Evolutionary conservation across 2,329 filamentous ascomycete genomes (phyloP).

Genomic region (Byssothecium circinans): DNA sequence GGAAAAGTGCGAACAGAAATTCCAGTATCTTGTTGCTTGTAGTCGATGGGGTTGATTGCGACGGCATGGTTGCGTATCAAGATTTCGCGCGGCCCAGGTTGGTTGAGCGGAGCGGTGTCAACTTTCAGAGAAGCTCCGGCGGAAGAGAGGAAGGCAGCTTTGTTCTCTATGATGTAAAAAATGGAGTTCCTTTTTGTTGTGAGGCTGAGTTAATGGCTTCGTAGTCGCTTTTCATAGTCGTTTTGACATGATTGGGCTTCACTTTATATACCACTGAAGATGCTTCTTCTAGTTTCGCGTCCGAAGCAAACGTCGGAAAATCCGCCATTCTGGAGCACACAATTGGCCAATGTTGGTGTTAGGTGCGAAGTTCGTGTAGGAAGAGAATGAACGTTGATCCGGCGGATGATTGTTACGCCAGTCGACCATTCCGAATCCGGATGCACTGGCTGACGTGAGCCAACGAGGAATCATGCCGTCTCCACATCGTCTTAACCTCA

Average conservation of each 20-base stretch:
- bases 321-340: no score
- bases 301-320: no score
- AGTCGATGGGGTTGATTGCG: conserved; percentile 48
- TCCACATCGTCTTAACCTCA: background rate
- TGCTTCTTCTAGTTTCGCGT: no score
- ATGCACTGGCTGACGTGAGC: conserved; percentile 3
- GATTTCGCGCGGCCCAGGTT: conserved; percentile 21
- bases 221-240: no score
- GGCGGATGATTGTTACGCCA: background rate
- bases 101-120: conserved; percentile 20
- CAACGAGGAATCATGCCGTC: background rate
- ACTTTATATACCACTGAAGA: no score
- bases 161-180: conserved; percentile 13
- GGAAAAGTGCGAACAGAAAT: conserved; percentile 3
- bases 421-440: background rate
- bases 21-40: conserved; percentile 22
- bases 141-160: conserved; percentile 13
- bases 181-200: background rate
- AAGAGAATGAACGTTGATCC: background rate
- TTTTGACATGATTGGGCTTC: no score
- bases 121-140: conserved; percentile 23
- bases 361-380: background rate
- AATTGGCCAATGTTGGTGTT: no score
- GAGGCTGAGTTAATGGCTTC: no score
- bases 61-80: conserved; percentile 34